Base-by-base conservation (phyloP, 495 filamentous ascomycete species). In the Bryoglossum gracile region DNA sequence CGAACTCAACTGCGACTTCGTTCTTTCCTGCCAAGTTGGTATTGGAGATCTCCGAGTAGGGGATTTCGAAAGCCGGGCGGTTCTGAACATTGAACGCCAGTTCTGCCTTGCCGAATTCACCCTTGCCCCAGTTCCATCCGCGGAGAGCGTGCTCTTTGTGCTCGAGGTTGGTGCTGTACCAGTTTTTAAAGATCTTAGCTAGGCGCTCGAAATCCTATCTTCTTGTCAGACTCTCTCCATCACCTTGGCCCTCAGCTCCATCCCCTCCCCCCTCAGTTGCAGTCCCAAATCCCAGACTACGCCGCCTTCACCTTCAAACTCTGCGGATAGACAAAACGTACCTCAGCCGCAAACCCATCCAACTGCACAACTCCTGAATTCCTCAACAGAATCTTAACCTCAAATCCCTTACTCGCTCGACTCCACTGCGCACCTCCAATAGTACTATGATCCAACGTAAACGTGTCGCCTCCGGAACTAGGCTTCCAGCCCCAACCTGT, bases 121-220 rank as follows among this genome's bases (percentile, higher is more conserved):
- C 87, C 67, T 97, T 99, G 51, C 94, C 94, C 94, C 94, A 99
- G 63, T 97, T 99, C 94, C 94, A 99, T 30, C 94, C 94, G 53
- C 92, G 85, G 36, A 99, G 73, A 4, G 91, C 87, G 64, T 97
- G 92, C 64, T 97, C 94, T 64, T 86, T 84, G 59, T 80, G 83
- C 56, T 96, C 90, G 42, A 99, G 72, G 62, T 84, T 94, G 60
- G 90, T 78, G 62, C 87, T 89, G 67, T 97, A 99, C 84, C 89
- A 97, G 55, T 85, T 80, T 66, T 94, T 96, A 74, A 99, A 92
- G 51, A 87, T 76, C 60, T 95, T 95, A 66, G 72, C 77, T 32
- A 96, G 63, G 39, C 94, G 84, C 41, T 97, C 94, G 50, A 86
- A 84, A 62, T 96, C 91, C 87, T 95, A 59, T 9, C 22, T 13